Conservation (phyloP, 1,284 basidiomycete genomes). For the Cryptococcus deneoformans region DNA sequence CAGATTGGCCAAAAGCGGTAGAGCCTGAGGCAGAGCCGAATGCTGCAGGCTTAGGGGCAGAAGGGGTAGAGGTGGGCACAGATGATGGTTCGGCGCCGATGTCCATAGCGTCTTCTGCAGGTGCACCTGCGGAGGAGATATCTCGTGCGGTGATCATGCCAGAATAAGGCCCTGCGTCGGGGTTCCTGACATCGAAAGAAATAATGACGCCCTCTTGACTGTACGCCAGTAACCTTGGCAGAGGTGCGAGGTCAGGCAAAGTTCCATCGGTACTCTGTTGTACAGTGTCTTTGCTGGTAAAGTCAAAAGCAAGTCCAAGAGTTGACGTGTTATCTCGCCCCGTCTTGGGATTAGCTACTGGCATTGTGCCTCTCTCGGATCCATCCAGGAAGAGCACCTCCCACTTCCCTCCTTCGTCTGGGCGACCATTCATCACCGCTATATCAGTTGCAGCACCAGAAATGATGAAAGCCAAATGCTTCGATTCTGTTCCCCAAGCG, state of each 20-base stretch:
- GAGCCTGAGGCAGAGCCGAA: background rate
- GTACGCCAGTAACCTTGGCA: slow-evolving; percentile 52
- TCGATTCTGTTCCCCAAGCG: slow-evolving; percentile 45
- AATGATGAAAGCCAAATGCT: slow-evolving; percentile 51
- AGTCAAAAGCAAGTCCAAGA: slow-evolving; percentile 53
- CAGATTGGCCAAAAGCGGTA: slow-evolving; percentile 18
- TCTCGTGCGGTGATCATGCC: slow-evolving; percentile 44
- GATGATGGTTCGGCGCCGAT: slow-evolving; percentile 6
- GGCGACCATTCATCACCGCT: slow-evolving; percentile 36
- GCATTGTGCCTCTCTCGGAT: slow-evolving; percentile 52
- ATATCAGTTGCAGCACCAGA: slow-evolving; percentile 51
- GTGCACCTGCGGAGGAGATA: background rate
- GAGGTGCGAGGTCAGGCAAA: slow-evolving; percentile 49
- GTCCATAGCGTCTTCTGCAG: slow-evolving; percentile 2
- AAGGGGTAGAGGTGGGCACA: slow-evolving; percentile 11
- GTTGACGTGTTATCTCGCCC: slow-evolving; percentile 51
- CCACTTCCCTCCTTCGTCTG: slow-evolving; percentile 38
- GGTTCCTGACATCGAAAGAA: slow-evolving; percentile 53
- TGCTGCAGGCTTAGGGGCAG: background rate
- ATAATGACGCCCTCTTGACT: slow-evolving; percentile 55
- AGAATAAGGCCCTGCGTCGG: slow-evolving; percentile 43
- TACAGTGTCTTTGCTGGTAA: slow-evolving; percentile 50
- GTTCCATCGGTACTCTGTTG: slow-evolving; percentile 49
- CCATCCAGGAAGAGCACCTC: slow-evolving; percentile 53
- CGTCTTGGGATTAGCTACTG: slow-evolving; percentile 47